Conservation (phyloP, 371 early-diverging fungal species). For the Circinella umbellata region DNA sequence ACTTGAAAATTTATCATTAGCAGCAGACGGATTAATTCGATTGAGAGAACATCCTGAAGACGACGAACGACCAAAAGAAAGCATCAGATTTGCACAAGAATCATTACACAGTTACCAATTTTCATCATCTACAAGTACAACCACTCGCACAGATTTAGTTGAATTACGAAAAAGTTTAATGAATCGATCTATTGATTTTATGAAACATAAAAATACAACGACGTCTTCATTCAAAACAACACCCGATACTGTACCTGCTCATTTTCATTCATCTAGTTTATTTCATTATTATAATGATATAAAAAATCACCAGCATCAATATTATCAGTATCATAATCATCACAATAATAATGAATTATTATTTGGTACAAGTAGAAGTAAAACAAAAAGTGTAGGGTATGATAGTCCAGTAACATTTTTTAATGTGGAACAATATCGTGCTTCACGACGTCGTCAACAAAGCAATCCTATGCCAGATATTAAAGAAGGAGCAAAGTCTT, state of each 20-base stretch:
- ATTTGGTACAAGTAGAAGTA: slow-evolving; percentile 9
- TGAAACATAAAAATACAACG: slow-evolving; percentile 36
- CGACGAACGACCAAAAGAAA: slow-evolving; percentile 23
- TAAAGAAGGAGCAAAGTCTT: slow-evolving; percentile 13
- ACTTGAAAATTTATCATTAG: slow-evolving; percentile 19
- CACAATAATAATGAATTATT: no score
- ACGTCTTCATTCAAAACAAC: slow-evolving; percentile 13
- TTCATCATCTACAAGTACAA: slow-evolving; percentile 32
- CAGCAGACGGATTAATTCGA: slow-evolving; percentile 40
- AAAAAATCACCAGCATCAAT: neutral
- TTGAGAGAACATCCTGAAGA: slow-evolving; percentile 30
- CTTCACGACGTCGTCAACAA: slow-evolving; percentile 20
- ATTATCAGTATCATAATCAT: neutral
- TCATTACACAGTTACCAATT: slow-evolving; percentile 64
- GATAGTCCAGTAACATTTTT: slow-evolving; percentile 19
- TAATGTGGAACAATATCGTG: slow-evolving; percentile 17
- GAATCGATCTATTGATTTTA: slow-evolving; percentile 51
- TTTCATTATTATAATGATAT: no score
- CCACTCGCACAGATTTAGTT: slow-evolving; percentile 25
- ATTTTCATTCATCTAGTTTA: slow-evolving; percentile 14
- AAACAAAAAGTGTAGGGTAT: slow-evolving; percentile 27
- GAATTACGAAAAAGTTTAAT: slow-evolving; percentile 50
- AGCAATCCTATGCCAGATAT: slow-evolving; percentile 26
- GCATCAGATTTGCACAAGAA: slow-evolving; percentile 53
- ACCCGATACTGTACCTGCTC: slow-evolving; percentile 27